phyloP scores from a whole-genome alignment of 176 grass and related monocot genomes.

The Oryza brachyantha region DNA sequence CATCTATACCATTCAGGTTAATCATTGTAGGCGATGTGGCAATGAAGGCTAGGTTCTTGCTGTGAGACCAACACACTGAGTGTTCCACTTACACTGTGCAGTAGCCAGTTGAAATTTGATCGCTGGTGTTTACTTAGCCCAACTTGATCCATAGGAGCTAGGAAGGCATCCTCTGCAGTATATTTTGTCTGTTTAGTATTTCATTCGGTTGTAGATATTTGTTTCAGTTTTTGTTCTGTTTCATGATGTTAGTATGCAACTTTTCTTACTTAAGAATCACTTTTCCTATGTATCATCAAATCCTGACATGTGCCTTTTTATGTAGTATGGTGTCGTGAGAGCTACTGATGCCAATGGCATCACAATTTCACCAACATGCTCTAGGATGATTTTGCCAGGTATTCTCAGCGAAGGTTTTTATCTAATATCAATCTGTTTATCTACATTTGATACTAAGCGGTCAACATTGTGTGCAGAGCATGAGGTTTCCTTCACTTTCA shows the following conservation, averaged over 20 bases:
- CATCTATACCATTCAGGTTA: background rate
- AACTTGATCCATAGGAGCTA: background rate
- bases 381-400: slow-evolving; percentile 50
- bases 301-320: slow-evolving; percentile 13
- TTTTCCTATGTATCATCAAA: slow-evolving; percentile 2
- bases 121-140: slow-evolving; percentile 2
- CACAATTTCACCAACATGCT: slow-evolving; percentile 35
- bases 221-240: background rate
- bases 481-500: slow-evolving; percentile 94
- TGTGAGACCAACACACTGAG: slow-evolving; percentile 12
- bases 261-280: background rate
- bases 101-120: background rate
- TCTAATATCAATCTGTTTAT: slow-evolving; percentile 20
- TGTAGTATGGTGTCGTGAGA: slow-evolving; percentile 28
- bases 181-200: slow-evolving; percentile 13
- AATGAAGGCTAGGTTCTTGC: background rate
- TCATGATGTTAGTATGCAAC: background rate
- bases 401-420: slow-evolving; percentile 23
- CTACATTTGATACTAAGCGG: slow-evolving; percentile 27
- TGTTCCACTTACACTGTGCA: background rate
- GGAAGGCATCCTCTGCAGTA: background rate
- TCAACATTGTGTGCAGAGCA: slow-evolving; percentile 48
- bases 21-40: background rate
- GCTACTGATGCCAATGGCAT: slow-evolving; percentile 39
- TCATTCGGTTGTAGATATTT: background rate